Base-by-base conservation (phyloP, 306 rosid species). In the Arachis hypogaea region DNA sequence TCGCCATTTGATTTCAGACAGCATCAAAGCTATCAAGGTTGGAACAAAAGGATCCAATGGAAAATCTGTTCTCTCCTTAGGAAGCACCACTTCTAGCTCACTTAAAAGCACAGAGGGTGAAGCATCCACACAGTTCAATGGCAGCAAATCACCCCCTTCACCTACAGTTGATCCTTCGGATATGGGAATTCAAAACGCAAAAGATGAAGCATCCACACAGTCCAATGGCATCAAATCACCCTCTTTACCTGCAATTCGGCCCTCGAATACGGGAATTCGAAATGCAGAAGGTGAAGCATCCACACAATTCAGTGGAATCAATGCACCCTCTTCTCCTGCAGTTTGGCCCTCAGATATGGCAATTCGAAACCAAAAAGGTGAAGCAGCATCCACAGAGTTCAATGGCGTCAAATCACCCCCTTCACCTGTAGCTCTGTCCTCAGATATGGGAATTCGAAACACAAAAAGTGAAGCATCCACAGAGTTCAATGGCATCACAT, bases 1-100 rank as follows among this genome's bases (percentile, higher is more conserved):
- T 52, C 65, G 42, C 55, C 63, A 80, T 76, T 83, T 57, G 79
- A 81, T 83, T 83, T 78, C 96, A 88, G 97, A 74, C 66, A 63
- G 69, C 44, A 9, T 12, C 72, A 61, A 80, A 85, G 80, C 80
- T 76, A 30, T 72, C 11, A 9, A 74, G 51, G 69, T 58, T 69
- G 77, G 78, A 65, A 30, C 69, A 62, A 69, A 72, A 61, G 81
- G 81, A 69, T 41, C 68, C 63, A 56, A 59, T 50, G 78, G 64
- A 44, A 86, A 82, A 46, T 76, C 36, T 30, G 12, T 61, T 66
- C 43, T 54, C 72, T 80, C 80, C 55, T 64, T 58, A 7, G 78
- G 80, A 81, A 63, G 69, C 72, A 41, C 75, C 47, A 14, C 77
- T 51, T 75, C 74, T 73, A 77, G 67, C 57, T 59, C 59, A 78